Evolutionary conservation across 73 alveolate species (phyloP), one percentile per base, ranked within the genome.

Genomic region (Urostyla sp.): DNA sequence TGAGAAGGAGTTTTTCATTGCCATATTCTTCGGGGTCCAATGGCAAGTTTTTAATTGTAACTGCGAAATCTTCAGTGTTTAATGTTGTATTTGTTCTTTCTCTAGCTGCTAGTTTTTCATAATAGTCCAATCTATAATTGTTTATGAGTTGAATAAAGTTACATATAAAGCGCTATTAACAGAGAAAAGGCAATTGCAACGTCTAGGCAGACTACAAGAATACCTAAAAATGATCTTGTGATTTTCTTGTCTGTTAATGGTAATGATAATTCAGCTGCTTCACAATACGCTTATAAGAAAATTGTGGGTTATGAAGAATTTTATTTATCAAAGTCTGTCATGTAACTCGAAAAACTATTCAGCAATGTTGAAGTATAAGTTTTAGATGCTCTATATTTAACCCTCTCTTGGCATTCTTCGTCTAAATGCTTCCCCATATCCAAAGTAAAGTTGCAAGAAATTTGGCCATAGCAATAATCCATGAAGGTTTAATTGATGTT

Each of bases 21-120:
- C 26, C 26, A 49, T 36, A 69, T 15, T 67, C 81, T 2, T 40
- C 72, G 18, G 69, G 54, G 10, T n/a, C 34, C n/a, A n/a, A n/a
- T 0, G 91, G 91, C 8, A 81, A 20, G 18, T 67, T 69, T 23
- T 52, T 51, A 23, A 81, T 51, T 10, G 49, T 69, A 15, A 72
- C 51, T 18, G 91, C 80, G 32, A 81, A 81, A 27, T 81, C 86
- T 23, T 58, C 67, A 5, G 86, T 21, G 18, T 56, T 76, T 23
- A 81, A 66, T 13, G 55, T 34, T 10, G 43, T 27, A n/a, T 43
- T 52, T 5, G 67, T 50, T 15, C 67, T 72, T 38, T 72, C 85
- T 53, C 30, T 34, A 16, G 21, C 58, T 27, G 50, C 85, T 15
- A 35, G 28, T 20, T 74, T 69, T 26, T 81, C 91, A 55, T 53